Conservation (phyloP, 768 basidiomycete species). For the Tulasnella calospora region DNA sequence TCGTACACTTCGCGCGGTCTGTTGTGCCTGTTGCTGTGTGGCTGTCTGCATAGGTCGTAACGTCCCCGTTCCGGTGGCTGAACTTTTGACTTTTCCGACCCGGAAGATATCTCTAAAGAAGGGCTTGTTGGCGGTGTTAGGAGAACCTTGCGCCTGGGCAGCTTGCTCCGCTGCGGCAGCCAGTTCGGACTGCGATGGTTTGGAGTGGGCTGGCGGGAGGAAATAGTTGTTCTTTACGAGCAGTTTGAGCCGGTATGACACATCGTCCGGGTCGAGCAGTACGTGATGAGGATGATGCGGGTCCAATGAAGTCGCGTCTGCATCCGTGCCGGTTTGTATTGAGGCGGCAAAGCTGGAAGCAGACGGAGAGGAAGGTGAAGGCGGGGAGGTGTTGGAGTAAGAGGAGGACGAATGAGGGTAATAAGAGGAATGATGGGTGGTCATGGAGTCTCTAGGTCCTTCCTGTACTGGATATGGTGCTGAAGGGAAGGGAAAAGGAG, state of each 20-base stretch:
- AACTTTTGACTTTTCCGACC: slow-evolving; percentile 15
- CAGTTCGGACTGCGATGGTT: slow-evolving; percentile 44
- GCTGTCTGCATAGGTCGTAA: slow-evolving; percentile 32
- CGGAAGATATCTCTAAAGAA: slow-evolving; percentile 27
- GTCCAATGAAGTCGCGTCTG: slow-evolving; percentile 48
- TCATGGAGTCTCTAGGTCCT: slow-evolving; percentile 40
- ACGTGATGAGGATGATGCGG: slow-evolving; percentile 38
- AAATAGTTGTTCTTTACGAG: slow-evolving; percentile 86
- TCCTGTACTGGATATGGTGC: not conserved
- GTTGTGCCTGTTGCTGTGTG: slow-evolving; percentile 56
- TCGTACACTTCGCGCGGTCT: not conserved
- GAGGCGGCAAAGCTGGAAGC: slow-evolving; percentile 41
- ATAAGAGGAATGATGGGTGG: slow-evolving; percentile 60
- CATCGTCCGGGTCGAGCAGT: slow-evolving; percentile 59
- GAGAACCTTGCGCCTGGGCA: not conserved
- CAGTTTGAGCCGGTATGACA: slow-evolving; percentile 75
- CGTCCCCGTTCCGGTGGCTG: not conserved
- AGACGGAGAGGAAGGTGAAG: slow-evolving; percentile 45
- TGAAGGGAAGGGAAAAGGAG: slow-evolving; percentile 27
- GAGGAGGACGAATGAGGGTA: slow-evolving; percentile 50
- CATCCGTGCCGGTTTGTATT: slow-evolving; percentile 10
- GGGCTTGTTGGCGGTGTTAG: slow-evolving; percentile 26
- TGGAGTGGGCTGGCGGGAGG: slow-evolving; percentile 80
- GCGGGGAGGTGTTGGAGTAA: slow-evolving; percentile 61
- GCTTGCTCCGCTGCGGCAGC: slow-evolving; percentile 4